A percentile compares a stretch with the other conserved stretches of the same genome.
Evolutionary conservation across 495 filamentous ascomycete species (phyloP).

Genomic region (Aspergillus steynii): DNA sequence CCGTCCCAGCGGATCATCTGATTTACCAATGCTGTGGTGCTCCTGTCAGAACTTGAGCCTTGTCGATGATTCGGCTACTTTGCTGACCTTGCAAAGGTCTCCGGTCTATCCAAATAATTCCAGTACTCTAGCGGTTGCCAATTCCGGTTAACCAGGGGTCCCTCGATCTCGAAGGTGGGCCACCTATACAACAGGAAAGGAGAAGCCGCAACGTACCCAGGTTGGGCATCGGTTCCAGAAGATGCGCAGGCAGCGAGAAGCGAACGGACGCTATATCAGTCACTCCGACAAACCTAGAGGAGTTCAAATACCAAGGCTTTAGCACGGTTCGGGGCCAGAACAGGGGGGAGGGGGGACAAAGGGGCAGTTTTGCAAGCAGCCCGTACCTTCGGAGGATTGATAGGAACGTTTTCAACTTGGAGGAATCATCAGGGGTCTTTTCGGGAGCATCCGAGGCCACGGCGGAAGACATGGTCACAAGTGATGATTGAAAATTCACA

Average conservation of each 20-base stretch:
- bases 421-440: constrained; percentile 73
- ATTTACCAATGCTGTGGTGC: constrained; percentile 82
- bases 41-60: constrained; percentile 39
- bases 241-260: constrained; percentile 92
- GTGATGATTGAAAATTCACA: background rate
- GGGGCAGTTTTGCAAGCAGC: background rate
- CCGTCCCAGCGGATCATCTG: constrained; percentile 84
- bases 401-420: constrained; percentile 81
- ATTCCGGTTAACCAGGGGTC: constrained; percentile 16
- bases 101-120: constrained; percentile 95
- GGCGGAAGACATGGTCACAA: constrained; percentile 33
- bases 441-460: constrained; percentile 44
- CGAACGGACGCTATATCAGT: constrained; percentile 92
- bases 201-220: constrained; percentile 53
- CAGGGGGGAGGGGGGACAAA: constrained; percentile 1
- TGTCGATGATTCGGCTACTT: constrained; percentile 19
- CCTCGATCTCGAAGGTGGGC: background rate
- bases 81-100: constrained; percentile 79
- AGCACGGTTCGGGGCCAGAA: constrained; percentile 13
- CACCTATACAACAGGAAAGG: background rate
- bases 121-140: constrained; percentile 72
- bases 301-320: constrained; percentile 17
- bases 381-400: constrained; percentile 78
- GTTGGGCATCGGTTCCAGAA: constrained; percentile 93
- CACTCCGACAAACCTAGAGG: constrained; percentile 82